Evolutionary conservation across 495 filamentous ascomycete species (phyloP), one percentile per base, ranked within the genome.

Genomic region (Hyaloscypha bicolor): DNA sequence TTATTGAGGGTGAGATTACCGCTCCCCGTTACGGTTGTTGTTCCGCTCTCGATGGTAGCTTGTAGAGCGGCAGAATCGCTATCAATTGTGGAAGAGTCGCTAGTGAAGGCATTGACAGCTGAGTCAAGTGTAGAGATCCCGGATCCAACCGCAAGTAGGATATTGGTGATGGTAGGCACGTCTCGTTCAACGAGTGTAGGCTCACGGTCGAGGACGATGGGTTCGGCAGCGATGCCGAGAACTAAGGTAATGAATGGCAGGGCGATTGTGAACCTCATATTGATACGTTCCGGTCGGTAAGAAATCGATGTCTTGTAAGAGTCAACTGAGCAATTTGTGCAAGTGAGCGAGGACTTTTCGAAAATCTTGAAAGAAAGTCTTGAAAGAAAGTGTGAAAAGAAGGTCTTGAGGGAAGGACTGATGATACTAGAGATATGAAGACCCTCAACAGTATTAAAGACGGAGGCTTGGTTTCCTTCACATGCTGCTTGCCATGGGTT

Each of bases 191-290:
- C 72, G 33, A 72, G 64, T 12, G 75, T 71, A 37, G 53, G 53
- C 9, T 63, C 56, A 51, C 70, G 70, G n/a, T 65, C 4, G 21
- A 66, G 45, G 39, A 73, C 74, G 42, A 71, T 75, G 68, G 73
- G 76, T 55, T 69, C n/a, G 66, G 70, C 71, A 52, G 37, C 59
- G 71, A 69, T 70, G 66, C 67, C 73, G 55, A 72, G 73, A 66
- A 69, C 73, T 52, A 78, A 60, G 48, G 78, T 76, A 67, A 78
- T 57, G 56, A 75, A 55, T 45, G 76, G 55, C 62, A 80, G 63
- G n/a, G 73, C 60, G 35, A 77, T 75, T 68, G 75, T 69, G 60
- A 62, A 62, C 76, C 79, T 82, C 80, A 82, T 82, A 11, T 70
- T 79, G 73, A 63, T 53, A 55, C 56, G 29, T 56, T 37, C 33